Conservation (phyloP, 2,329 filamentous ascomycete genomes). For the Lachnellula subtilissima region DNA sequence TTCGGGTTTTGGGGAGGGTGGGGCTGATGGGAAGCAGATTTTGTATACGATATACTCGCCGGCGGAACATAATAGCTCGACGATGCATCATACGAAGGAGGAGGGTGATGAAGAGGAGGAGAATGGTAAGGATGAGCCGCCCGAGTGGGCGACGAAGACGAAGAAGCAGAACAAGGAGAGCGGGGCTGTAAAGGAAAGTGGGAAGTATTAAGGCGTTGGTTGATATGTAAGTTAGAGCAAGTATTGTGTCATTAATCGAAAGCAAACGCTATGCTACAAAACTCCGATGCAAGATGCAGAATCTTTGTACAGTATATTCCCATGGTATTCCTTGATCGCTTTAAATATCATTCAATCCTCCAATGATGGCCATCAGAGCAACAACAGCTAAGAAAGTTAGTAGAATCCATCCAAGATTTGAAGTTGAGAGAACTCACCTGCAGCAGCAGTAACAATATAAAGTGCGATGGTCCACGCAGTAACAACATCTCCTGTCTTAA, state of each 20-base stretch:
- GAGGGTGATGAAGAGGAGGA: slow-evolving; percentile 59
- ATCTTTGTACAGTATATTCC: neutral
- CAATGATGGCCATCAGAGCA: slow-evolving; percentile 24
- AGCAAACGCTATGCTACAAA: neutral
- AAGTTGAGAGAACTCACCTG: slow-evolving; percentile 9
- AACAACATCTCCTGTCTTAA: slow-evolving; percentile 16
- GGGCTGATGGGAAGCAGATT: slow-evolving; percentile 32
- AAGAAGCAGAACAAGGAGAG: slow-evolving; percentile 54
- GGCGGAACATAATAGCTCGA: slow-evolving; percentile 55
- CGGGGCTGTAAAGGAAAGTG: slow-evolving; percentile 45
- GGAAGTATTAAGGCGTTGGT: slow-evolving; percentile 22
- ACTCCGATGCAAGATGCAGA: neutral
- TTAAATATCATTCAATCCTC: slow-evolving; percentile 25
- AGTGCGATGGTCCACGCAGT: slow-evolving; percentile 22
- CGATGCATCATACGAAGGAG: slow-evolving; percentile 59
- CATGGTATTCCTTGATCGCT: neutral
- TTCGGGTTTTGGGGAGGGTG: neutral
- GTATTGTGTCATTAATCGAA: neutral
- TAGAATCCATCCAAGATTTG: neutral
- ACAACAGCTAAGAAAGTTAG: slow-evolving; percentile 15
- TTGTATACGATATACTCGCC: slow-evolving; percentile 60
- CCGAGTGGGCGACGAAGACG: slow-evolving; percentile 51
- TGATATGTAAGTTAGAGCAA: neutral
- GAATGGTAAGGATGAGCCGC: slow-evolving; percentile 54
- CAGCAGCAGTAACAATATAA: slow-evolving; percentile 25